Evolutionary conservation across 2,329 filamentous ascomycete species (phyloP).

Genomic region (Fusarium sp.): DNA sequence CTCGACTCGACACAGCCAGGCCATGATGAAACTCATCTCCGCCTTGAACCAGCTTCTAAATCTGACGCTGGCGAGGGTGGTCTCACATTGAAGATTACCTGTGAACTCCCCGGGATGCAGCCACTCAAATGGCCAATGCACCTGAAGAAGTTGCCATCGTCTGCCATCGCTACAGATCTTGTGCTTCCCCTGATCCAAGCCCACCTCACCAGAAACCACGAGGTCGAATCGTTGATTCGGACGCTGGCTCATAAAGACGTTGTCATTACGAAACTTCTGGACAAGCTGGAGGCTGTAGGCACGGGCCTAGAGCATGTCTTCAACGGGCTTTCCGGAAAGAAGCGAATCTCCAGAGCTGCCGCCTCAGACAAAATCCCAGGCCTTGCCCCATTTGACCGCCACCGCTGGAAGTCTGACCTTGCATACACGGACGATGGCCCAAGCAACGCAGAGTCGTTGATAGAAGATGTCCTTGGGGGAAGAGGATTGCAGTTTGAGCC

Average conservation of each 20-base stretch:
- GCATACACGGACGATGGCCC: conserved; percentile 40
- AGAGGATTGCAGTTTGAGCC: conserved; percentile 48
- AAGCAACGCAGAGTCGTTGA: conserved; percentile 51
- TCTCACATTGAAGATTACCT: conserved; percentile 66
- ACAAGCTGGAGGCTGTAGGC: conserved; percentile 66
- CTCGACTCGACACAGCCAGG: conserved; percentile 60
- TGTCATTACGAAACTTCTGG: conserved; percentile 62
- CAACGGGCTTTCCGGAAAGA: conserved; percentile 61
- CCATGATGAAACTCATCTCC: conserved; percentile 59
- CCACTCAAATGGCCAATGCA: conserved; percentile 75
- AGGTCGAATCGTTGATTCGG: conserved; percentile 58
- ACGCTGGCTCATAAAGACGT: conserved; percentile 64
- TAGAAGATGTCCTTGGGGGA: conserved; percentile 57
- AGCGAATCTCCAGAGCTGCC: conserved; percentile 56
- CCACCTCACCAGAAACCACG: conserved; percentile 54
- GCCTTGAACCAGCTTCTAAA: conserved; percentile 51
- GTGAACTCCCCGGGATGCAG: conserved; percentile 72
- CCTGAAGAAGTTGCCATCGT: conserved; percentile 60
- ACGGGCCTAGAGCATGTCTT: conserved; percentile 67
- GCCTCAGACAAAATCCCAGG: conserved; percentile 65
- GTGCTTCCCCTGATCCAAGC: conserved; percentile 65
- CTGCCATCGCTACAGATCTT: conserved; percentile 60
- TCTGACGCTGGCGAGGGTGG: conserved; percentile 55
- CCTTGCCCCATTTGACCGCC: conserved; percentile 61
- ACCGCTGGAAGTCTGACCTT: conserved; percentile 53